phyloP scores from a whole-genome alignment of 1,284 basidiomycete species.

The Puccinia triticina region DNA sequence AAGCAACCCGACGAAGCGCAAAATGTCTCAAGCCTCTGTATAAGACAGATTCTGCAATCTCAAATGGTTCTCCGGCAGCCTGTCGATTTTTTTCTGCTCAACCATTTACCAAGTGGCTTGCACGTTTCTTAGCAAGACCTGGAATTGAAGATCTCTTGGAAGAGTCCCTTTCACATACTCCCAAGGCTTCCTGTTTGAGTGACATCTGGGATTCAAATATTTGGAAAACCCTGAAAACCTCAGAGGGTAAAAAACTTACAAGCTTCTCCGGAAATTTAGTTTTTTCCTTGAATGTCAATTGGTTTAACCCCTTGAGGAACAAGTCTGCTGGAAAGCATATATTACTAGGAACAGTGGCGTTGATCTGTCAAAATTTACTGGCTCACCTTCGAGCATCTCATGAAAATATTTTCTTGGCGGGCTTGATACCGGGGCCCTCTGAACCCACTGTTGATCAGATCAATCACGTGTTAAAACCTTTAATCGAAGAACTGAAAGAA shows the following conservation, averaged over 20 bases:
- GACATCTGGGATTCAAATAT: slow-evolving; percentile 23
- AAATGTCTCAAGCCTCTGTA: slow-evolving; percentile 7
- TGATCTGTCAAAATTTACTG: slow-evolving; percentile 35
- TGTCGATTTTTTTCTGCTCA: neutral
- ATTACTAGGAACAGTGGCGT: slow-evolving; percentile 13
- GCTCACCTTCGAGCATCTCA: slow-evolving; percentile 1
- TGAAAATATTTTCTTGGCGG: slow-evolving; percentile 33
- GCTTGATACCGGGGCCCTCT: slow-evolving; percentile 36
- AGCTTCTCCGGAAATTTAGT: neutral
- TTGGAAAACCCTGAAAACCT: neutral
- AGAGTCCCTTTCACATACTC: neutral
- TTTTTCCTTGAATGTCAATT: slow-evolving; percentile 32
- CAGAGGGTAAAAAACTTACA: neutral
- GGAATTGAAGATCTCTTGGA: slow-evolving; percentile 25
- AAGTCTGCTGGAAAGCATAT: slow-evolving; percentile 34
- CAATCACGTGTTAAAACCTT: slow-evolving; percentile 57
- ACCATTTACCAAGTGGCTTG: neutral
- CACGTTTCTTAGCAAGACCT: neutral
- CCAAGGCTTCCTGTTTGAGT: neutral
- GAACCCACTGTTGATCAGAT: slow-evolving; percentile 24
- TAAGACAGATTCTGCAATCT: neutral
- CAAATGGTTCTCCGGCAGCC: neutral
- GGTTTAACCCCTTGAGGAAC: slow-evolving; percentile 39
- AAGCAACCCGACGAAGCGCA: neutral
- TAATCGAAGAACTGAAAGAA: slow-evolving; percentile 55